Conservation (phyloP, 1,284 basidiomycete genomes). For the Austroboletus niveus region DNA sequence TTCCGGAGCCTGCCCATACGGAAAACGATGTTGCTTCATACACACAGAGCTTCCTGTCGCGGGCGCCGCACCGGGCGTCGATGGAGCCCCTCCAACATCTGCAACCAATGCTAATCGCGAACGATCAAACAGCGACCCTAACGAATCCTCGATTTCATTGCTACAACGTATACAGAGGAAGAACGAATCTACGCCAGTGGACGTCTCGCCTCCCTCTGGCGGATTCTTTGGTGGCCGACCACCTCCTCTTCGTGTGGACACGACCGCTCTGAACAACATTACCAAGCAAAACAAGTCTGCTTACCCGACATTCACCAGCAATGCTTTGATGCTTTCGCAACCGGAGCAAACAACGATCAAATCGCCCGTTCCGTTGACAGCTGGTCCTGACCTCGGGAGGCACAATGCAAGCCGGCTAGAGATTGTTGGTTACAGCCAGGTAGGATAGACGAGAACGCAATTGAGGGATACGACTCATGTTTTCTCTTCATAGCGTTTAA, state of each 20-base stretch:
- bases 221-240: constrained; percentile 57
- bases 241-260: constrained; percentile 68
- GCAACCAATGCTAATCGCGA: constrained; percentile 55
- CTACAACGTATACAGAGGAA: constrained; percentile 71
- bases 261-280: constrained; percentile 56
- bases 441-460: constrained; percentile 34
- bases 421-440: constrained; percentile 69
- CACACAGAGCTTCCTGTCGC: constrained; percentile 76
- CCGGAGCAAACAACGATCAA: constrained; percentile 57
- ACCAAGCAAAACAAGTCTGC: constrained; percentile 82
- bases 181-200: constrained; percentile 51
- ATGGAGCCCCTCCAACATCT: constrained; percentile 48
- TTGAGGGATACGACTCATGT: constrained; percentile 8
- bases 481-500: constrained; percentile 41
- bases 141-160: constrained; percentile 65
- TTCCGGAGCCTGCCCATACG: constrained; percentile 86
- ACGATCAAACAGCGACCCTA: constrained; percentile 78
- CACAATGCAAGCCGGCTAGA: constrained; percentile 65
- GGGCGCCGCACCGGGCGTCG: constrained; percentile 50
- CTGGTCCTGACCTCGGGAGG: constrained; percentile 77
- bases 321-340: constrained; percentile 65
- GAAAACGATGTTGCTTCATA: constrained; percentile 88
- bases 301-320: constrained; percentile 72
- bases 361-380: constrained; percentile 76
- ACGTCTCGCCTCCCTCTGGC: constrained; percentile 40